Percentiles rank a stretch among this genome's conserved stretches.
Evolutionary conservation across 2,329 filamentous ascomycete genomes (phyloP).

Genomic region (Epichloe typhina): DNA sequence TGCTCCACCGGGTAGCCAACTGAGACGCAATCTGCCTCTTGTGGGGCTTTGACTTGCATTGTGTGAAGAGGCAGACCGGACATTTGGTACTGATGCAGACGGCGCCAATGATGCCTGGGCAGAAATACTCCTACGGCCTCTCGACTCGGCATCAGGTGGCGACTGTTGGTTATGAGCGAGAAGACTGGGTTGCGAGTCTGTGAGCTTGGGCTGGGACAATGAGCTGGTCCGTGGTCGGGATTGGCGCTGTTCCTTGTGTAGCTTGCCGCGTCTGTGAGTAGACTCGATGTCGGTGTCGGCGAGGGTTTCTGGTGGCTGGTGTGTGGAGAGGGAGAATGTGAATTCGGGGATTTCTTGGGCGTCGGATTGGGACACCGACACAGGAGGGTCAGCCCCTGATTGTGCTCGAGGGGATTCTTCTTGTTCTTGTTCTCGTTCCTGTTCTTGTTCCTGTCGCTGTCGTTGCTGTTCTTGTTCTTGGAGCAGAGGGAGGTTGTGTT

Average conservation of each 20-base stretch:
- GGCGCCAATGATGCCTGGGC: constrained; percentile 24
- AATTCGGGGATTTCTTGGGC: constrained; percentile 11
- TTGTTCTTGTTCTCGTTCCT: not conserved
- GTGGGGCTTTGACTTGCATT: constrained; percentile 30
- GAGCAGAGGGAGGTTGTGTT: not conserved
- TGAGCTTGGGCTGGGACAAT: constrained; percentile 14
- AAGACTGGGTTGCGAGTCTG: constrained; percentile 10
- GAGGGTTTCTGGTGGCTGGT: constrained; percentile 15
- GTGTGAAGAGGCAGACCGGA: constrained; percentile 13
- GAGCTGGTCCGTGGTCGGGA: constrained; percentile 20
- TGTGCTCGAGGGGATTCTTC: not conserved
- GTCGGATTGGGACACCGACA: constrained; percentile 7
- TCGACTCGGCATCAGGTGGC: constrained; percentile 23
- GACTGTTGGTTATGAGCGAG: constrained; percentile 13
- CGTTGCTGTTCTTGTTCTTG: not conserved
- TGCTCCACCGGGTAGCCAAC: constrained; percentile 37
- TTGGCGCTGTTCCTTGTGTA: constrained; percentile 18
- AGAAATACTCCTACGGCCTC: constrained; percentile 33
- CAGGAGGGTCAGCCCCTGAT: not conserved
- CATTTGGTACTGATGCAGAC: constrained; percentile 11
- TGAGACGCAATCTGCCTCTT: constrained; percentile 34
- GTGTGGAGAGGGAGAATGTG: constrained; percentile 8
- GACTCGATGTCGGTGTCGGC: constrained; percentile 6
- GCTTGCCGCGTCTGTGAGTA: constrained; percentile 12
- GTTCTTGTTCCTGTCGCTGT: not conserved